phyloP scores from a whole-genome alignment of 2,329 filamentous ascomycete genomes.

The Aspergillus carbonarius region DNA sequence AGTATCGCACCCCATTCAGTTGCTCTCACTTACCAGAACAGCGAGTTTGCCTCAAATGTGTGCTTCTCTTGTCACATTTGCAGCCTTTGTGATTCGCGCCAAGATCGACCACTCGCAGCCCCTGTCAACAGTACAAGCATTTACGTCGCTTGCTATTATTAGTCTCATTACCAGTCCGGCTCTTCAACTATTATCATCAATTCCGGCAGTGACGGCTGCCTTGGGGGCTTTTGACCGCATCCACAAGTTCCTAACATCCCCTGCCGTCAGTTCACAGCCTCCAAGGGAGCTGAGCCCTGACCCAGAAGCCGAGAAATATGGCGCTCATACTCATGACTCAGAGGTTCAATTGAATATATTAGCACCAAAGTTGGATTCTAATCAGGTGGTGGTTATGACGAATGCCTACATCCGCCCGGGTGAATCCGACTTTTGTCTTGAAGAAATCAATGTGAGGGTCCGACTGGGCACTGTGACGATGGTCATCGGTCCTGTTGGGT shows the following conservation, averaged over 20 bases:
- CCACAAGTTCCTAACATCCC: not conserved
- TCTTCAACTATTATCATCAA: not conserved
- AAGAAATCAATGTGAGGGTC: not conserved
- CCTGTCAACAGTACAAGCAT: constrained; percentile 5
- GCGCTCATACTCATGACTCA: not conserved
- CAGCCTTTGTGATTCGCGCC: constrained; percentile 1
- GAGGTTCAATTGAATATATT: not conserved
- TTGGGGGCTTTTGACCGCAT: constrained; percentile 2
- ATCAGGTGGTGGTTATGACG: not conserved
- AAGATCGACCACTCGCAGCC: not conserved
- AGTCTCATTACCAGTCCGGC: not conserved
- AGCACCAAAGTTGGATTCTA: not conserved
- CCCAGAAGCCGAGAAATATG: not conserved
- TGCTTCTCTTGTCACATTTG: not conserved
- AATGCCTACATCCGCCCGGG: not conserved
- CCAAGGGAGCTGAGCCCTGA: not conserved
- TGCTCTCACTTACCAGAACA: not conserved
- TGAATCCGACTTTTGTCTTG: not conserved
- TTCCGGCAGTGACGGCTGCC: not conserved
- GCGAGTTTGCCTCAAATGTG: constrained; percentile 7
- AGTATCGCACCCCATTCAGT: not conserved
- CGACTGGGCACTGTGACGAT: not conserved
- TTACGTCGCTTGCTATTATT: constrained; percentile 6
- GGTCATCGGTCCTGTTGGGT: not conserved
- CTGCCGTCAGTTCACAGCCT: not conserved